A percentile compares a stretch with the other conserved stretches of the same genome.
These are phyloP conservation scores for Ceratopteris richardii DNA, from an alignment of 75 land plant species.

Conservation along the genomic window DNA sequence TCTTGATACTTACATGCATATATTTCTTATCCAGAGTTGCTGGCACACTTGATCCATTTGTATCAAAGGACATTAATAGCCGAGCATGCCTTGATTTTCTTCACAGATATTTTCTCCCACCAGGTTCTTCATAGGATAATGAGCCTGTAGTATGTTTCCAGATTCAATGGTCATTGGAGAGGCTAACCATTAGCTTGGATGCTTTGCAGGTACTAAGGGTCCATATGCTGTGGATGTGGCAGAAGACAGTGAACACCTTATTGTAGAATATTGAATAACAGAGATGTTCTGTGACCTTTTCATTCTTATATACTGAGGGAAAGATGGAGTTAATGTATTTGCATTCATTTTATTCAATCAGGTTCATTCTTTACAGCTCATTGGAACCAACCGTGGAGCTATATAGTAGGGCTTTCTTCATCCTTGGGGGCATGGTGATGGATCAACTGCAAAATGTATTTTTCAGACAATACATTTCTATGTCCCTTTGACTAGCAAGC, in stretches of 20 bases:
- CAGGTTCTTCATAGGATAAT: conserved; percentile 8
- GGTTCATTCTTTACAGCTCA: too few species aligned
- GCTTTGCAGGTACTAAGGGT: conserved; percentile 9
- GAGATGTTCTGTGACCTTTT: background rate
- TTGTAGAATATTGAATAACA: conserved; percentile 8
- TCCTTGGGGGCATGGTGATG: too few species aligned
- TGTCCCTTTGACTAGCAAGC: too few species aligned
- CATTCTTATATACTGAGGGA: too few species aligned
- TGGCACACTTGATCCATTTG: conserved; percentile 14
- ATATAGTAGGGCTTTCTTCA: too few species aligned
- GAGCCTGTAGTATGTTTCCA: background rate
- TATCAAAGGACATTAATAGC: conserved; percentile 21
- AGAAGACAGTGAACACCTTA: conserved; percentile 11
- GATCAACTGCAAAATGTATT: too few species aligned
- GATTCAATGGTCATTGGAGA: background rate
- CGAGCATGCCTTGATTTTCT: conserved; percentile 25
- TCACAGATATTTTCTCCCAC: conserved; percentile 14
- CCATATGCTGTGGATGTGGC: conserved; percentile 16
- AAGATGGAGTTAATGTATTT: too few species aligned
- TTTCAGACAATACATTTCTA: too few species aligned
- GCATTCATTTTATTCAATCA: too few species aligned
- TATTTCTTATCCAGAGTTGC: conserved; percentile 15
- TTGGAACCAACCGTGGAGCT: too few species aligned
- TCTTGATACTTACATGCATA: too few species aligned
- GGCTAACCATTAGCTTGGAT: background rate